Conservation (phyloP, 345 rosid species). For the Heritiera littoralis region DNA sequence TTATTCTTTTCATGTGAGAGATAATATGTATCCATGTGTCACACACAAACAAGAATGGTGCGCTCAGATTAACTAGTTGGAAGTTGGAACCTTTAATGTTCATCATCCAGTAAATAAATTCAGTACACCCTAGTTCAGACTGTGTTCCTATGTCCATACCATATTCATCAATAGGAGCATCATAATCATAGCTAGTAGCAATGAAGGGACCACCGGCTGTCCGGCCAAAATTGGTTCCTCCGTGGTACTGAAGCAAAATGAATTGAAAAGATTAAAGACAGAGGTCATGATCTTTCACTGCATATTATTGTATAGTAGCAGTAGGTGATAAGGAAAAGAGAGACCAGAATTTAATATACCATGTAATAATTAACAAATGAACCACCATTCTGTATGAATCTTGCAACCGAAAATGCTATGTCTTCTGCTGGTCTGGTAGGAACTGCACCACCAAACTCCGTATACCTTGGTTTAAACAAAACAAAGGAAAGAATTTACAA, state of each 20-base stretch:
- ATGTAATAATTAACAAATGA: conserved; percentile 72
- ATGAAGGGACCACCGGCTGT: conserved; percentile 96
- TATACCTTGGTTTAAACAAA: conserved; percentile 39
- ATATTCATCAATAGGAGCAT: conserved; percentile 94
- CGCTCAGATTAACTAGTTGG: background rate
- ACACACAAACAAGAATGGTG: background rate
- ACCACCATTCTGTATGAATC: conserved; percentile 72
- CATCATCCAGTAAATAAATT: conserved; percentile 9
- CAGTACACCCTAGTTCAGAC: background rate
- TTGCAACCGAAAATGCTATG: conserved; percentile 67
- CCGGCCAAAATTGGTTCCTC: conserved; percentile 91
- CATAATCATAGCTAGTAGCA: conserved; percentile 96
- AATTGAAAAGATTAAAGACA: background rate
- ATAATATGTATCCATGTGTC: background rate
- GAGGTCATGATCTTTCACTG: background rate
- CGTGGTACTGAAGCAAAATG: conserved; percentile 63
- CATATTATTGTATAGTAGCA: background rate
- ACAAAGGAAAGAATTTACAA: background rate
- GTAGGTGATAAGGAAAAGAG: background rate
- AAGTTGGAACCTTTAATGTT: conserved; percentile 3
- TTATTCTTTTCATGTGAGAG: background rate
- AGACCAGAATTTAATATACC: conserved; percentile 40
- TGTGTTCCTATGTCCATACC: conserved; percentile 45
- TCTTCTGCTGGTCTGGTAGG: conserved; percentile 78
- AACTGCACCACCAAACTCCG: conserved; percentile 64